A percentile compares a stretch with the other conserved stretches of the same genome.
These are phyloP conservation scores for Umbellularia californica DNA, from an alignment of 164 flowering plant genomes.

Conservation along the genomic window DNA sequence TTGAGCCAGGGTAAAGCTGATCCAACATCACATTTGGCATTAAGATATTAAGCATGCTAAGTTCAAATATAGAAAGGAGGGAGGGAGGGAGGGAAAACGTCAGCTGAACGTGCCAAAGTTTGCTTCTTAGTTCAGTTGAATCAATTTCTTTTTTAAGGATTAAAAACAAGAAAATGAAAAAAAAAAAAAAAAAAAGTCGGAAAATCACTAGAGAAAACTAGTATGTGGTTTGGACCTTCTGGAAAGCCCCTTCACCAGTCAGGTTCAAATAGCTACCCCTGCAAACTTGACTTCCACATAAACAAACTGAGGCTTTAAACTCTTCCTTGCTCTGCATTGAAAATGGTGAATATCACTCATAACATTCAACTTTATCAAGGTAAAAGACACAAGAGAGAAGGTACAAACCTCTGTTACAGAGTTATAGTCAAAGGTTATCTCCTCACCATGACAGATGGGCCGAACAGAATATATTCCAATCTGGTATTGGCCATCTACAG, in stretches of 20 bases:
- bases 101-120: not conserved
- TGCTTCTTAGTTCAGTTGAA: not conserved
- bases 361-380: not conserved
- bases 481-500: slow-evolving; percentile 97
- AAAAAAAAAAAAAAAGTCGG: not conserved
- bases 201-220: not conserved
- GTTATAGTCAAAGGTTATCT: slow-evolving; percentile 96
- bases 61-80: not conserved
- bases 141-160: not conserved
- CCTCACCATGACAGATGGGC: slow-evolving; percentile 81
- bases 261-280: slow-evolving; percentile 97
- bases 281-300: slow-evolving; percentile 97
- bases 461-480: slow-evolving; percentile 88
- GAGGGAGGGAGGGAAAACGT: not conserved
- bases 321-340: slow-evolving; percentile 89
- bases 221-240: slow-evolving; percentile 47
- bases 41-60: not conserved
- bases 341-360: not conserved
- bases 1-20: not conserved
- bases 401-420: slow-evolving; percentile 93
- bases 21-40: not conserved
- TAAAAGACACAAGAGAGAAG: not conserved
- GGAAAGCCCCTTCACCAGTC: slow-evolving; percentile 95
- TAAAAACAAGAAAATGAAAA: too few species aligned
- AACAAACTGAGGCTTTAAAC: slow-evolving; percentile 95